Percentiles rank a stretch among this genome's conserved stretches.
Evolutionary conservation across 2,329 filamentous ascomycete species (phyloP).

Genomic region (Plenodomus tracheiphilus): DNA sequence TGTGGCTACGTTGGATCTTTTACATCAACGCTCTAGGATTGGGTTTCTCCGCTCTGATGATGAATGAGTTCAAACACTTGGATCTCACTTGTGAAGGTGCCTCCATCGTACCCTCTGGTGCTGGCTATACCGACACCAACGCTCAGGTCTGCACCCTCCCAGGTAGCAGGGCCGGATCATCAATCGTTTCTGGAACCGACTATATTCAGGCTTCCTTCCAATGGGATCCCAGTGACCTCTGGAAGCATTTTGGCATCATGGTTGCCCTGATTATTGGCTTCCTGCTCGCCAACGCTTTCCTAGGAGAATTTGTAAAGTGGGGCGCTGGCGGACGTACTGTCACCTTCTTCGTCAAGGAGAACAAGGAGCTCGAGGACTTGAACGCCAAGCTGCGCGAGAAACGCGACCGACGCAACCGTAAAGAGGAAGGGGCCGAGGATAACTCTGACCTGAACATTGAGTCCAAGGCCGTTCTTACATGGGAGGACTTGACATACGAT

Average conservation of each 20-base stretch:
- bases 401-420: slow-evolving; percentile 56
- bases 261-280: slow-evolving; percentile 75
- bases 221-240: slow-evolving; percentile 69
- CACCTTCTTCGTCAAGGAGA: slow-evolving; percentile 74
- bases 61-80: slow-evolving; percentile 77
- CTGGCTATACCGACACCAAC: slow-evolving; percentile 69
- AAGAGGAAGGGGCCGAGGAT: slow-evolving; percentile 47
- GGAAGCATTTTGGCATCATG: slow-evolving; percentile 70
- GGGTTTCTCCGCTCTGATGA: slow-evolving; percentile 77
- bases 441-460: slow-evolving; percentile 55
- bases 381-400: slow-evolving; percentile 66
- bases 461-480: slow-evolving; percentile 61
- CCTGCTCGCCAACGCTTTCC: slow-evolving; percentile 69
- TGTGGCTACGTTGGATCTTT: slow-evolving; percentile 83
- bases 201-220: slow-evolving; percentile 72
- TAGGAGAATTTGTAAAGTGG: slow-evolving; percentile 78
- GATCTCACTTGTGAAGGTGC: slow-evolving; percentile 69
- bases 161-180: slow-evolving; percentile 69
- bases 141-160: slow-evolving; percentile 81
- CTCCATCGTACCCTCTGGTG: slow-evolving; percentile 72
- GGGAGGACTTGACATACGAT: slow-evolving; percentile 63
- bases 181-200: slow-evolving; percentile 64
- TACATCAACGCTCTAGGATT: slow-evolving; percentile 79
- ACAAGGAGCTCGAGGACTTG: slow-evolving; percentile 66
- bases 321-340: slow-evolving; percentile 80